Base-by-base conservation (phyloP, 1,139 yeast species). In the Yamadazyma siamensis region DNA sequence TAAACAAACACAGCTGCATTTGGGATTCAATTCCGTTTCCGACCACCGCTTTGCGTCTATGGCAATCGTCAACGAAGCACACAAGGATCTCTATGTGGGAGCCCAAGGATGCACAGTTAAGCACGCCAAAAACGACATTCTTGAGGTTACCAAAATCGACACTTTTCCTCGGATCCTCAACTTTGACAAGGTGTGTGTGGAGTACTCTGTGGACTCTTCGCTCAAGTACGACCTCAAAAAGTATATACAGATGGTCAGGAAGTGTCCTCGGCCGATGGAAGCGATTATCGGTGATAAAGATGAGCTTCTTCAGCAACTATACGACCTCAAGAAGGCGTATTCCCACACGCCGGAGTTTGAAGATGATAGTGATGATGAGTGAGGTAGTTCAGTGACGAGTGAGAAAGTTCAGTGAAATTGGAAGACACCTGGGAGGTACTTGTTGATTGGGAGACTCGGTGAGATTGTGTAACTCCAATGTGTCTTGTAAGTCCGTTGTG, bases 281-380 rank as follows among this genome's bases (percentile, higher is more conserved):
- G 37, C 63, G 55, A 38, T 57, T n/a, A 68, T 73, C n/a, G 89
- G 80, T 32, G 89, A 81, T 29, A 69, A 83, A 36, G 80, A 74
- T 21, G 89, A 82, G 35, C 46, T 82, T 35, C 59, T 78, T 15
- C 83, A 85, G 33, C 71, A 70, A 21, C 50, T 83, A 12, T 72
- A 43, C 26, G 29, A 43, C 15, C 17, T 44, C 10, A 40, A 33
- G 19, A 23, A 20, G 8, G 8, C 14, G 5, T 44, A 43, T 23
- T 30, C 36, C 13, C 29, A 32, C 22, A 15, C 27, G 2, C 48
- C 47, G 5, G 47, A 43, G 17, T 44, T 35, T 25, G 47, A 43
- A 13, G 51, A 47, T 29, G 56, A 51, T 31, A 43, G 44, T 28
- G 56, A 50, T 26, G 43, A 39, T n/a, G n/a, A n/a, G n/a, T n/a